Evolutionary conservation across 2,329 filamentous ascomycete genomes (phyloP).

Genomic region (Arthroderma sp.): DNA sequence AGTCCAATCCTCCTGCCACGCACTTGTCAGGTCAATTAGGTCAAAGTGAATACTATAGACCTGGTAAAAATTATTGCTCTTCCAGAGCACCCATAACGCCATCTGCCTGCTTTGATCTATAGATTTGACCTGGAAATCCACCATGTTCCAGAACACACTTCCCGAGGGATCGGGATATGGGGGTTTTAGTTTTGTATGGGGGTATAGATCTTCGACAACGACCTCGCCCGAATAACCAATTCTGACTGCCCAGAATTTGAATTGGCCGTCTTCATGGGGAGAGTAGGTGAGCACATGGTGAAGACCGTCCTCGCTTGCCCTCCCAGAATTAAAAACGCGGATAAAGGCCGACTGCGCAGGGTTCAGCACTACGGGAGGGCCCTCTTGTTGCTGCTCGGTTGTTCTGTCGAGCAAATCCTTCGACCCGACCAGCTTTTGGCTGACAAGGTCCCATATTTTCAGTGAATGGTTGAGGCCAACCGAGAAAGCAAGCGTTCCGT

Average conservation of each 20-base stretch:
- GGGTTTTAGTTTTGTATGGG: conserved; percentile 50
- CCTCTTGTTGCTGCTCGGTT: conserved; percentile 49
- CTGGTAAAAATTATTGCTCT: conserved; percentile 67
- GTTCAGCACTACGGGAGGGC: conserved; percentile 62
- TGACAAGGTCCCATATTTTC: conserved; percentile 78
- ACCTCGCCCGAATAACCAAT: conserved; percentile 45
- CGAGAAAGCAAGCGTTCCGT: conserved; percentile 50
- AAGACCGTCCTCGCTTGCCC: conserved; percentile 32
- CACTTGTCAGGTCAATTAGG: conserved; percentile 46
- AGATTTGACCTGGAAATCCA: conserved; percentile 56
- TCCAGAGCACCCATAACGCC: conserved; percentile 67
- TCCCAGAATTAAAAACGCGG: conserved; percentile 50
- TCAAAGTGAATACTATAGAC: conserved; percentile 62
- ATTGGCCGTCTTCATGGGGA: conserved; percentile 72
- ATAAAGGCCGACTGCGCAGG: conserved; percentile 66
- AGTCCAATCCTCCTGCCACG: conserved; percentile 59
- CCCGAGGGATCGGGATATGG: conserved; percentile 48
- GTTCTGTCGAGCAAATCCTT: conserved; percentile 63
- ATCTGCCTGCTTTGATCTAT: conserved; percentile 40
- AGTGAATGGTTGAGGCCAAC: conserved; percentile 80
- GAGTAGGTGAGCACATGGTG: conserved; percentile 71
- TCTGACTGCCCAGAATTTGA: conserved; percentile 81
- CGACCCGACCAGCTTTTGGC: conserved; percentile 61
- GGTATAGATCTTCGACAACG: conserved; percentile 58
- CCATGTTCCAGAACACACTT: conserved; percentile 65